These are phyloP conservation scores for Ustilago cynodontis DNA, from an alignment of 1,284 basidiomycete genomes.

Conservation along the genomic window DNA sequence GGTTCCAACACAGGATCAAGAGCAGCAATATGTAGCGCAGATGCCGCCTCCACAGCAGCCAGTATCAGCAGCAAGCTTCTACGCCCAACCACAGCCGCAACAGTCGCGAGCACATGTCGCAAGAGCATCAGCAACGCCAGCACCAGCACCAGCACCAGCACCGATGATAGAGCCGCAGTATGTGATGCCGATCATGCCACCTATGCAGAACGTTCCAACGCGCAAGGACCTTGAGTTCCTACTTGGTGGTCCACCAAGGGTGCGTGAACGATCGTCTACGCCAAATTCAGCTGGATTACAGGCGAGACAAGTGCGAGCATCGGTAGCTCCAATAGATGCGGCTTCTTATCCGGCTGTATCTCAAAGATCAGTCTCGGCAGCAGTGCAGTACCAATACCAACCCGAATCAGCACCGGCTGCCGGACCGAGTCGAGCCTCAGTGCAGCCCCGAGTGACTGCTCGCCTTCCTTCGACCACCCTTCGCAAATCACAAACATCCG, in stretches of 20 bases:
- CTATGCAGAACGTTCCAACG: constrained; percentile 21
- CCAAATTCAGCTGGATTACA: not conserved
- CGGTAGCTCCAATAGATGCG: not conserved
- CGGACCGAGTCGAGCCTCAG: constrained; percentile 10
- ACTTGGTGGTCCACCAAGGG: constrained; percentile 21
- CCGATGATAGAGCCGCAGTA: not conserved
- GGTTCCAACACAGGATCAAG: not conserved
- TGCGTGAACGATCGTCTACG: constrained; percentile 13
- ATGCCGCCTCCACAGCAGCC: constrained; percentile 3
- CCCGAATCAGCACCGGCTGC: not conserved
- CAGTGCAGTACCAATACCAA: not conserved
- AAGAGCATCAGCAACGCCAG: constrained; percentile 5
- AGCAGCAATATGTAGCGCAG: not conserved
- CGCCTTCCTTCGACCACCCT: not conserved
- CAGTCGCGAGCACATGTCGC: not conserved
- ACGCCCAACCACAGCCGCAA: constrained; percentile 1
- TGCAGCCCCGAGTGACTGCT: not conserved
- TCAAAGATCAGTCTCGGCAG: not conserved
- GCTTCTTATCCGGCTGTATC: not conserved
- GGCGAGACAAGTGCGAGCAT: not conserved
- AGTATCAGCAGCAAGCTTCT: not conserved
- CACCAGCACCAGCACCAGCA: constrained; percentile 5
- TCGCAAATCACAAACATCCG: not conserved
- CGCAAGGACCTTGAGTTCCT: constrained; percentile 34
- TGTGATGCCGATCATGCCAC: not conserved